A percentile compares a stretch with the other conserved stretches of the same genome.
Evolutionary conservation across 805 yeast species (phyloP).

Genomic region (Metahyphopichia silvanorum): DNA sequence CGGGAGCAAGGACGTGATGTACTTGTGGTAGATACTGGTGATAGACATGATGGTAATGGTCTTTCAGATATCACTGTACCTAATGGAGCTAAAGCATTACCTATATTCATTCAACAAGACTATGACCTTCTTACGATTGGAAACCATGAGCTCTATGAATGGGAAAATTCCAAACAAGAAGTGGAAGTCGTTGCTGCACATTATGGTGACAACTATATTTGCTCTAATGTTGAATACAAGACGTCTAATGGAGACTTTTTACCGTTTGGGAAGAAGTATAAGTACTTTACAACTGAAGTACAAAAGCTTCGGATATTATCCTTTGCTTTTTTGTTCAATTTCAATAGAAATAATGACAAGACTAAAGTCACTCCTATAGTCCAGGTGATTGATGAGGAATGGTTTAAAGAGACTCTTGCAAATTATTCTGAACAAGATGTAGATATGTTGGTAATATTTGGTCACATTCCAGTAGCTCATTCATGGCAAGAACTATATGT

Average conservation of each 20-base stretch:
- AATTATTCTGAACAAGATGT: conserved; percentile 34
- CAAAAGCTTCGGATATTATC: conserved; percentile 54
- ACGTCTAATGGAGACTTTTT: conserved; percentile 43
- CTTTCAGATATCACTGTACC: conserved; percentile 74
- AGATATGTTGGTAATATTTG: conserved; percentile 69
- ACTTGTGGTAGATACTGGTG: conserved; percentile 83
- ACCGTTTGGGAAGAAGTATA: conserved; percentile 65
- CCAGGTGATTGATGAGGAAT: conserved; percentile 50
- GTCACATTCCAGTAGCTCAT: conserved; percentile 68
- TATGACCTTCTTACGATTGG: conserved; percentile 84
- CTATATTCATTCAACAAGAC: conserved; percentile 59
- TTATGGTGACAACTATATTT: conserved; percentile 63
- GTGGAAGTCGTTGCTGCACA: conserved; percentile 54
- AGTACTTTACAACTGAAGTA: conserved; percentile 62
- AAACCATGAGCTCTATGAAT: conserved; percentile 82
- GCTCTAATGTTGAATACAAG: conserved; percentile 66
- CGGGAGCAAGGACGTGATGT: conserved; percentile 54
- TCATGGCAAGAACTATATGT: conserved; percentile 51
- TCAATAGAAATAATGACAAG: conserved; percentile 54
- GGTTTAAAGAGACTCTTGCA: conserved; percentile 56
- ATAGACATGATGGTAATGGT: conserved; percentile 94
- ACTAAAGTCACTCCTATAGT: conserved; percentile 63
- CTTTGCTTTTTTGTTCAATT: conserved; percentile 78
- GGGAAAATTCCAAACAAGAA: conserved; percentile 64
- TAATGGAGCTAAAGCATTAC: conserved; percentile 62